Evolutionary conservation across 2,329 filamentous ascomycete species (phyloP), one percentile per base, ranked within the genome.

Genomic region (Orbilia oligospora): DNA sequence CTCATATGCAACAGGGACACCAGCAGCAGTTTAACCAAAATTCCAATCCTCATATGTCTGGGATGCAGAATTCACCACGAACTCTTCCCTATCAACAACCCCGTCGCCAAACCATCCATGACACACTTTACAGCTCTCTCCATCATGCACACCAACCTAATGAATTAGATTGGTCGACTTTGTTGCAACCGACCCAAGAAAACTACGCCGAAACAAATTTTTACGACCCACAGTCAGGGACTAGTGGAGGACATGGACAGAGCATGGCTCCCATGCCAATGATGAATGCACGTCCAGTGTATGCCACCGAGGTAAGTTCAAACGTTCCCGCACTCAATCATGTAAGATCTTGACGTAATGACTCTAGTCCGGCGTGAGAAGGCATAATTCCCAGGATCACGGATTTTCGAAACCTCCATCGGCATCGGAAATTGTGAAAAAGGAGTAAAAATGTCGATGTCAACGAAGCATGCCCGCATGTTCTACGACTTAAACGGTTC

Each of bases 401-500:
- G 73, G 73, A 71, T 77, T 71, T 68, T 67, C 67, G 67, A 77
- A 77, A 71, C 66, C 67, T 27, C 49, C 72, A 51, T 67, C 73
- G 73, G 73, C 72, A 61, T 71, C 73, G 73, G 73, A 77, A 61
- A 61, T 64, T 61, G 68, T 77, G 41, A 77, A 77, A 71, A 77
- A 77, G 67, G 73, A 77, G 53, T 68, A 68, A 67, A 46, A 44
- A 61, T 61, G 33, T 61, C 56, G 56, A 58, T 67, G 30, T 58
- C 49, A 49, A 67, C 51, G 70, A 49, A 44, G 41, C 56, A 46
- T 46, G 36, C 10, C 6, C 14, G 56, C 56, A 44, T 44, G 56
- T 71, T 69, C 73, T 66, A 65, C 63, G 48, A 75, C 81, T 83
- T 81, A 16, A 82, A 81, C 83, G 83, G 82, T 82, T 81, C 69